Evolutionary conservation across 2,329 filamentous ascomycete genomes (phyloP), one percentile per base, ranked within the genome.

Genomic region (Pseudogymnoascus sp.): DNA sequence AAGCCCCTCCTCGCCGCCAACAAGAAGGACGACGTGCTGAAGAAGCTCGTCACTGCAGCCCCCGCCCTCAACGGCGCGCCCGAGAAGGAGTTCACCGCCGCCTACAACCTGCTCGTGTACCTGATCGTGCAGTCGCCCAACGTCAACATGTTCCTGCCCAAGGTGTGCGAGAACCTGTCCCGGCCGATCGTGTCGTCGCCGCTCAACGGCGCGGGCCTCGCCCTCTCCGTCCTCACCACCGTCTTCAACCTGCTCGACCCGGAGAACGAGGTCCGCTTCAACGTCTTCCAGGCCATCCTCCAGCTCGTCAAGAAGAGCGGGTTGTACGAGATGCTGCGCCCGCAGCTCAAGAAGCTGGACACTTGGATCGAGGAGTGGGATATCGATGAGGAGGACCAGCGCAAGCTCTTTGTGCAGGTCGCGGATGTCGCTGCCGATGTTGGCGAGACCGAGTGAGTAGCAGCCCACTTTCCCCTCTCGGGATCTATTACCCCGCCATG

Each of bases 61-160:
- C 78, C 83, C 62, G 84, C 83, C 61, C 82, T 99, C 74, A 96
- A 93, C 78, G 83, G 84, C 67, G 90, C 92, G 63, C 91, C 93
- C 65, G 95, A 99, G 83, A 96, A 95, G 84, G 93, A 97, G 78
- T 95, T 97, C 76, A 93, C 91, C 66, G 89, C 93, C 65, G 91
- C 93, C 66, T 97, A 97, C 80, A 97, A 99, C 80, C 88, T 97
- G 71, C 88, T 99, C 76, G 88, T 97, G 74, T 91, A 97, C 81
- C 87, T 99, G 65, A 86, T 96, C 69, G 83, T 91, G 72, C 91
- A 96, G 79, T 91, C 92, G 65, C 86, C 89, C 71, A 90, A 93
- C 71, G 85, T 89, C 69, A 88, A 91, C 77, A 90, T 89, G 78
- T 89, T 95, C 80, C 87, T 99, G 69, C 89, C 91, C 65, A 84